Conservation (phyloP, 1,139 yeast genomes). For the Kodamaea arcana region DNA sequence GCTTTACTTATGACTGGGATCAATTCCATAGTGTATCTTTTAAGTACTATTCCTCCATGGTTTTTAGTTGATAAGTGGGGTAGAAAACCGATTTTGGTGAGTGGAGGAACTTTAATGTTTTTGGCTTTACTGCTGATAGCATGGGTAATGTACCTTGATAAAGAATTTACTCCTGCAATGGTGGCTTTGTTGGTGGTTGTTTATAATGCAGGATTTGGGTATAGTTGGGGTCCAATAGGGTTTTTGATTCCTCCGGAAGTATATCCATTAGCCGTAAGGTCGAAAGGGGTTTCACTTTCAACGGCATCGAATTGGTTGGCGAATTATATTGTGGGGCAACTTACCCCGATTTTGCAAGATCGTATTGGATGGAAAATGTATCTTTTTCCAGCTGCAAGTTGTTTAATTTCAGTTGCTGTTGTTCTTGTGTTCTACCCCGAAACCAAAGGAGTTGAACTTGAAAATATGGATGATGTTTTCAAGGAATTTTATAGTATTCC, state of each 20-base stretch:
- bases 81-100: slow-evolving; percentile 47
- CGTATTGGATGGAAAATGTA: slow-evolving; percentile 49
- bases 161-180: slow-evolving; percentile 36
- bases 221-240: slow-evolving; percentile 57
- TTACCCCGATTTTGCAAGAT: slow-evolving; percentile 48
- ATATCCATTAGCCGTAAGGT: slow-evolving; percentile 49
- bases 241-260: slow-evolving; percentile 54
- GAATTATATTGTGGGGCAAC: slow-evolving; percentile 52
- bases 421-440: slow-evolving; percentile 50
- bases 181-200: slow-evolving; percentile 48
- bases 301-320: slow-evolving; percentile 56
- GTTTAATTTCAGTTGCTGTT: slow-evolving; percentile 41
- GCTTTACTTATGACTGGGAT: slow-evolving; percentile 54
- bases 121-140: slow-evolving; percentile 39
- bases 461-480: slow-evolving; percentile 63
- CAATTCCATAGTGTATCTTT: slow-evolving; percentile 45
- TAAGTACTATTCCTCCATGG: slow-evolving; percentile 52
- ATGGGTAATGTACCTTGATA: slow-evolving; percentile 34
- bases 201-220: slow-evolving; percentile 52
- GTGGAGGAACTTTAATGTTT: slow-evolving; percentile 49
- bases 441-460: slow-evolving; percentile 51
- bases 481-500: slow-evolving; percentile 41
- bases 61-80: slow-evolving; percentile 54
- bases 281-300: slow-evolving; percentile 51
- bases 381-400: slow-evolving; percentile 44